These are phyloP conservation scores for Apophysomyces elegans DNA, from an alignment of 371 early-diverging fungal species.

Conservation along the genomic window DNA sequence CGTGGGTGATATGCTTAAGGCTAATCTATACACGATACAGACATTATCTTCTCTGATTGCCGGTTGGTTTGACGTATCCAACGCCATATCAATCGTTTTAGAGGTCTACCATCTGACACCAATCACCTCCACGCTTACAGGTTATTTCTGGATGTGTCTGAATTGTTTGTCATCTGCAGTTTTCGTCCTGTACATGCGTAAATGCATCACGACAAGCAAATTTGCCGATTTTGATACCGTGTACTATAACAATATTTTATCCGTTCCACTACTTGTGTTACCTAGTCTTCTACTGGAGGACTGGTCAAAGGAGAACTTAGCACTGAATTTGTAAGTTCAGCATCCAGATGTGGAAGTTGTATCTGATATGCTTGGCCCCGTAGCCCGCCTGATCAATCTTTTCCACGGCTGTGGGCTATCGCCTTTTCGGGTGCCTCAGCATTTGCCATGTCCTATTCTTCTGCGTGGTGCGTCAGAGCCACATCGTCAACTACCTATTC, in stretches of 20 bases:
- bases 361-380: neutral
- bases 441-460: conserved; percentile 92
- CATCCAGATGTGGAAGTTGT: neutral
- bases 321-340: conserved; percentile 61
- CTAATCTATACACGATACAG: conserved; percentile 29
- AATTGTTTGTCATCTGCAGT: conserved; percentile 95
- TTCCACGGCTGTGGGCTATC: conserved; percentile 69
- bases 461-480: conserved; percentile 95
- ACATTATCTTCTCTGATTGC: conserved; percentile 90
- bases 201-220: conserved; percentile 80
- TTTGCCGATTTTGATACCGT: conserved; percentile 97
- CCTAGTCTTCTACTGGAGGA: conserved; percentile 85
- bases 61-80: conserved; percentile 76
- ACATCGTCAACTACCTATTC: conserved; percentile 97
- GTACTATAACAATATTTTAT: conserved; percentile 95
- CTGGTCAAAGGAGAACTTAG: conserved; percentile 59
- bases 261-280: conserved; percentile 84
- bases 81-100: conserved; percentile 46
- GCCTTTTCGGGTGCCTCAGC: conserved; percentile 84
- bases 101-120: conserved; percentile 24
- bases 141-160: conserved; percentile 86
- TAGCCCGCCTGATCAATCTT: conserved; percentile 55
- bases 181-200: conserved; percentile 92
- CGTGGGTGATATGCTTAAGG: neutral
- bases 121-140: conserved; percentile 42